Conservation (phyloP, 305 asterid species). For the Solanum hybrid region DNA sequence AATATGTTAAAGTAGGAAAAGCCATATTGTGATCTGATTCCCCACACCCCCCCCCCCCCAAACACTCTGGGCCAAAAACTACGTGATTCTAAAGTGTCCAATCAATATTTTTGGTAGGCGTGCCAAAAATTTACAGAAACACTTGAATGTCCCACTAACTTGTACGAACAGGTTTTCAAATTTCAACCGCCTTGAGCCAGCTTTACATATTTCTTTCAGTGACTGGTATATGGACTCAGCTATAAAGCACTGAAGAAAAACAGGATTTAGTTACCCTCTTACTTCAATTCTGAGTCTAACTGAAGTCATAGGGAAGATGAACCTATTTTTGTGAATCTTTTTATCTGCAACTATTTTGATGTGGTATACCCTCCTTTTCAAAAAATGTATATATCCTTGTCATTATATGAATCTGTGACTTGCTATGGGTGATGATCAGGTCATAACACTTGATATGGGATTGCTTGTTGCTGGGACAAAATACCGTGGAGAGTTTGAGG, state of each 20-base stretch:
- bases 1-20: neutral
- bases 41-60: neutral
- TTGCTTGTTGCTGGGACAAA: slow-evolving; percentile 96
- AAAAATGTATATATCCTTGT: neutral
- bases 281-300: neutral
- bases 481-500: slow-evolving; percentile 99
- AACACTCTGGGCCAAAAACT: neutral
- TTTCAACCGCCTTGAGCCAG: neutral
- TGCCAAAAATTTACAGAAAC: neutral
- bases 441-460: slow-evolving; percentile 92
- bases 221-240: neutral
- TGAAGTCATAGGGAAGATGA: neutral
- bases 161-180: neutral
- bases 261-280: neutral
- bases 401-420: neutral
- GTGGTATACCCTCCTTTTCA: neutral
- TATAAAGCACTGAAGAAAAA: neutral
- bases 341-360: neutral
- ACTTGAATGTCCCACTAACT: neutral
- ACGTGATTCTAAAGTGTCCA: neutral
- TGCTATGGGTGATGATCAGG: slow-evolving; percentile 38
- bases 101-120: neutral
- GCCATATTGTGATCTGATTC: neutral
- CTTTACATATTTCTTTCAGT: neutral
- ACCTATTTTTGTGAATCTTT: neutral